Conservation (phyloP, 192 early-diverging fungal species). For the Coemansia sp. region DNA sequence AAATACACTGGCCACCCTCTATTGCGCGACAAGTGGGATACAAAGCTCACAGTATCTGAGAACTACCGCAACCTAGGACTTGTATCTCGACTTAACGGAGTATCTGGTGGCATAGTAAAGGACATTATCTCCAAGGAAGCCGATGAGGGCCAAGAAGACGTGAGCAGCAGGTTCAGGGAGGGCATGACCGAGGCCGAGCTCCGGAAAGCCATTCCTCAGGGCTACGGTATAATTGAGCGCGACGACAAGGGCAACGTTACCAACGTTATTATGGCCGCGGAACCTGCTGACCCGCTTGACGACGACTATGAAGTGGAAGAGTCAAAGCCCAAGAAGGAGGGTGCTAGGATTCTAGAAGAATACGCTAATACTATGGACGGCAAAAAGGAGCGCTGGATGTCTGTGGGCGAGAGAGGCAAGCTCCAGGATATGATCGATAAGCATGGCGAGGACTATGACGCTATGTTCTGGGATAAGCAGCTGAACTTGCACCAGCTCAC, state of each 20-base stretch:
- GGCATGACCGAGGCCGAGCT: constrained; percentile 61
- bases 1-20: constrained; percentile 64
- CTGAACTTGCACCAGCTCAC: constrained; percentile 76
- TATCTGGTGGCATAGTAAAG: constrained; percentile 60
- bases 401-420: constrained; percentile 62
- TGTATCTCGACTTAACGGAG: constrained; percentile 67
- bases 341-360: constrained; percentile 63
- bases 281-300: constrained; percentile 51
- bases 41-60: constrained; percentile 66
- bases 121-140: constrained; percentile 32
- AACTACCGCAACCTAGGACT: constrained; percentile 79
- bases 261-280: constrained; percentile 69
- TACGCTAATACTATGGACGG: constrained; percentile 47
- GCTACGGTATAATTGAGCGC: constrained; percentile 81
- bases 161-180: constrained; percentile 1
- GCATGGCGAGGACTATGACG: constrained; percentile 74
- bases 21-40: constrained; percentile 73
- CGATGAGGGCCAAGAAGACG: constrained; percentile 9
- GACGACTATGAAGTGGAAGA: constrained; percentile 56
- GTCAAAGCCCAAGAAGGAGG: constrained; percentile 61
- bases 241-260: constrained; percentile 77
- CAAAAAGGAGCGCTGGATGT: constrained; percentile 57
- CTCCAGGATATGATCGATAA: constrained; percentile 66
- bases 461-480: constrained; percentile 79
- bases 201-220: constrained; percentile 61